Percentiles rank a stretch among this genome's conserved stretches.
Conservation (phyloP, 306 rosid genomes). For the Corylus americana region DNA sequence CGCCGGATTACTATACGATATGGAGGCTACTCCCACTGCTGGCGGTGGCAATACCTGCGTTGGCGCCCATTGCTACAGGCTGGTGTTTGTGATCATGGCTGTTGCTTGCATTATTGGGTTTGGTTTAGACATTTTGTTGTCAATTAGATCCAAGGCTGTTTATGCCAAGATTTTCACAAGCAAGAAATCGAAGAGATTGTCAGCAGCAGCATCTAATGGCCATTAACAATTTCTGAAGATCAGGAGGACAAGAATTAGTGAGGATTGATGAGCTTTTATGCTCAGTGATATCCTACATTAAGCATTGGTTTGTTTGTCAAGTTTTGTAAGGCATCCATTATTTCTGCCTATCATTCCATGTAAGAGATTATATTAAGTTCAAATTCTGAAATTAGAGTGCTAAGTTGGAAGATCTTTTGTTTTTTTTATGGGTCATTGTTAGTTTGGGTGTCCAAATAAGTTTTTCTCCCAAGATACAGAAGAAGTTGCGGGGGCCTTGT, state of each 20-base stretch:
- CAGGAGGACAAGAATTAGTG: background rate
- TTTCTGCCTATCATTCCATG: background rate
- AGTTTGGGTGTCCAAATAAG: too few species aligned
- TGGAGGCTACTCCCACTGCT: slow-evolving; percentile 61
- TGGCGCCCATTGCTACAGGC: slow-evolving; percentile 83
- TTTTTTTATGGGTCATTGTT: too few species aligned
- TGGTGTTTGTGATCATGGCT: slow-evolving; percentile 71
- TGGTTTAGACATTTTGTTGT: slow-evolving; percentile 63
- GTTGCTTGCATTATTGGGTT: slow-evolving; percentile 72
- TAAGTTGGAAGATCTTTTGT: background rate
- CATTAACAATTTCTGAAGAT: background rate
- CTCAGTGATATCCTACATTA: slow-evolving; percentile 33
- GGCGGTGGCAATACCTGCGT: slow-evolving; percentile 92
- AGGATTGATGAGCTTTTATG: slow-evolving; percentile 39
- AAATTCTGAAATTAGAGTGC: background rate
- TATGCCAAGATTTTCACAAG: slow-evolving; percentile 59
- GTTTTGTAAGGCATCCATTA: background rate
- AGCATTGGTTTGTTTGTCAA: background rate
- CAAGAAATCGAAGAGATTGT: slow-evolving; percentile 52
- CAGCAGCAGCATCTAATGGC: slow-evolving; percentile 6
- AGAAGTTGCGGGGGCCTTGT: too few species aligned
- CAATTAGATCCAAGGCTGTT: slow-evolving; percentile 57
- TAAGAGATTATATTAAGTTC: background rate
- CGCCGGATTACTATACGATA: slow-evolving; percentile 75
- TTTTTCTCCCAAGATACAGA: too few species aligned